Evolutionary conservation across 805 yeast genomes (phyloP).

Genomic region (Candida namnaoensis): DNA sequence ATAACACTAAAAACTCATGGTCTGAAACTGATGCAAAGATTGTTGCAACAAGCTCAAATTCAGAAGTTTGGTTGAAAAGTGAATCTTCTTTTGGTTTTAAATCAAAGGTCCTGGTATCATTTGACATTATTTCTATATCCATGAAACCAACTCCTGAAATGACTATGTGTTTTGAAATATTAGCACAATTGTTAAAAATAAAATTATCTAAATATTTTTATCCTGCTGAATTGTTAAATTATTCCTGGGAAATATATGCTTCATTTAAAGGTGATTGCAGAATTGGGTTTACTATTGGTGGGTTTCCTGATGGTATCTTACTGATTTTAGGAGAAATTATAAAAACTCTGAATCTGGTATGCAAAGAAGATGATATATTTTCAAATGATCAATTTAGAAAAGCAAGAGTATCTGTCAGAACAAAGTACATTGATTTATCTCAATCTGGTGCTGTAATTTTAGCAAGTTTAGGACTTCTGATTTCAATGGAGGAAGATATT

Average conservation of each 20-base stretch:
- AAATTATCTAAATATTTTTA: slow-evolving; percentile 35
- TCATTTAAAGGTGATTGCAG: slow-evolving; percentile 47
- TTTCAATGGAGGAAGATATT: slow-evolving; percentile 45
- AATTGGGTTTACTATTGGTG: slow-evolving; percentile 42
- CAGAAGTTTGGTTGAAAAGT: slow-evolving; percentile 45
- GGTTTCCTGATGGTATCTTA: slow-evolving; percentile 34
- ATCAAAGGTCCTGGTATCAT: slow-evolving; percentile 30
- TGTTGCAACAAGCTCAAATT: slow-evolving; percentile 20
- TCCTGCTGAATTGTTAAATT: slow-evolving; percentile 45
- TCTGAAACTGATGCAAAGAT: slow-evolving; percentile 26
- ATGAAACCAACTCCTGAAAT: slow-evolving; percentile 25
- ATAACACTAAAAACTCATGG: slow-evolving; percentile 20
- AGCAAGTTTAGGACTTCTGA: slow-evolving; percentile 40
- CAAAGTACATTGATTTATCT: slow-evolving; percentile 34
- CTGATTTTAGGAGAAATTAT: slow-evolving; percentile 22
- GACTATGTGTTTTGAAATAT: slow-evolving; percentile 43
- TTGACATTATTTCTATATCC: slow-evolving; percentile 31
- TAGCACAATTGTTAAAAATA: slow-evolving; percentile 37
- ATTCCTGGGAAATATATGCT: slow-evolving; percentile 47
- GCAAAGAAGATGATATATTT: slow-evolving; percentile 2
- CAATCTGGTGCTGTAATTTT: slow-evolving; percentile 36
- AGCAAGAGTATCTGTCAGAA: slow-evolving; percentile 38
- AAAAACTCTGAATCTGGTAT: slow-evolving; percentile 4
- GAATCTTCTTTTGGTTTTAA: slow-evolving; percentile 21
- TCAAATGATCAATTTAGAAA: slow-evolving; percentile 30